Evolutionary conservation across 2,329 filamentous ascomycete genomes (phyloP), one percentile per base, ranked within the genome.

Genomic region (Canariomyces notabilis): DNA sequence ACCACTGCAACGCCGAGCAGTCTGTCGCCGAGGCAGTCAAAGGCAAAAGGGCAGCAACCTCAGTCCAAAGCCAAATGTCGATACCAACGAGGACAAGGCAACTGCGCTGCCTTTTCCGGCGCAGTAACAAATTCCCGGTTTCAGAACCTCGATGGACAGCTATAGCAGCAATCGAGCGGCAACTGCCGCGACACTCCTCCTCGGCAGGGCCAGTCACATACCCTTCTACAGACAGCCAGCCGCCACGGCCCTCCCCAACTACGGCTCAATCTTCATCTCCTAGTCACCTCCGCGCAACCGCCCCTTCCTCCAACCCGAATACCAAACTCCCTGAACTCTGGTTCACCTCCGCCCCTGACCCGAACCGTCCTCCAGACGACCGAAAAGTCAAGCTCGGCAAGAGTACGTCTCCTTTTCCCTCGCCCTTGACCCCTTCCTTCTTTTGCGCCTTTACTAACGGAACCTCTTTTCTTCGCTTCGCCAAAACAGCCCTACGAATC

Each of bases 371-470:
- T 16, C 73, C 80, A 53, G 69, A 75, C 45, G 77, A 81, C 52
- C 66, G 74, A 57, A 83, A 80, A 57, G 65, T 79, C 31, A 83
- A 83, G 64, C 73, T 83, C 0, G 79, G 80, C 36, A 78, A 76
- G 59, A 82, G 80, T 83, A 62, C 57, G 76, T 63, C n/a, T n/a
- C 22, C 12, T 32, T 12, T 8, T 39, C 12, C 20, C 11, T 19
- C 16, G 14, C 14, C 31, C 40, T 4, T 12, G 11, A 4, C 22
- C 29, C 29, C n/a, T 37, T 15, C 19, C 14, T 23, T 2, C 4
- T 5, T 16, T n/a, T 15, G 32, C 14, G 15, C 32, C 20, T 47
- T 42, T 22, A 11, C 15, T 8, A n/a, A 36, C 32, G 18, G 9
- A 15, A 23, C 21, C 11, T 6, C n/a, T 15, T 4, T 31, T 47